These are phyloP conservation scores for Euptelea pleiosperma DNA, from an alignment of 164 flowering plant species.

Conservation along the genomic window DNA sequence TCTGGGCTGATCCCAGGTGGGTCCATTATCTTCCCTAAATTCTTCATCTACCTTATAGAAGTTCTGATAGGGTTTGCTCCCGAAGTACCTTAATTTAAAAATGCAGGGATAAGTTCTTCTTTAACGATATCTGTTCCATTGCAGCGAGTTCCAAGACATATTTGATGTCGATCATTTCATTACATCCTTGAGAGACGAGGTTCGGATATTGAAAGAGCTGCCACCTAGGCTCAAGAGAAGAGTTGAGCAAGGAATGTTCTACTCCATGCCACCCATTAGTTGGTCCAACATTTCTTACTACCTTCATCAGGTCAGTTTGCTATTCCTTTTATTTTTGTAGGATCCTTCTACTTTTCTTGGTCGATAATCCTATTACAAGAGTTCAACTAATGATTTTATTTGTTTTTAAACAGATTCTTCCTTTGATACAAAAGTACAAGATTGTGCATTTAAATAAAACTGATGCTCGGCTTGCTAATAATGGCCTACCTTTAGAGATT, in stretches of 20 bases:
- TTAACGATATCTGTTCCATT: background rate
- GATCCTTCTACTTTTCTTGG: background rate
- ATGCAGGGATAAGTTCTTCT: background rate
- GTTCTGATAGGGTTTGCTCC: too few relatives aligned
- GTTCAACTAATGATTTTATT: slow-evolving; percentile 1
- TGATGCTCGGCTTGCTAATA: slow-evolving; percentile 86
- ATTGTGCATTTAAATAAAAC: slow-evolving; percentile 83
- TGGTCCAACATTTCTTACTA: slow-evolving; percentile 91
- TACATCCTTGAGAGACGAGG: slow-evolving; percentile 82
- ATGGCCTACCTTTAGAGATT: slow-evolving; percentile 65
- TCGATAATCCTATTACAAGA: background rate
- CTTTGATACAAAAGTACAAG: slow-evolving; percentile 73
- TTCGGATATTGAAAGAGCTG: slow-evolving; percentile 71
- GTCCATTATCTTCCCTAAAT: slow-evolving; percentile 12
- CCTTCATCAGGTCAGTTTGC: slow-evolving; percentile 46
- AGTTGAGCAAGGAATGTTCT: slow-evolving; percentile 49
- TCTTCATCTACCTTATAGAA: too few relatives aligned
- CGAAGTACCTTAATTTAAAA: background rate
- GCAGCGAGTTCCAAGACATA: slow-evolving; percentile 90
- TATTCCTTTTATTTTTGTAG: background rate
- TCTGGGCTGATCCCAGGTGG: slow-evolving; percentile 95
- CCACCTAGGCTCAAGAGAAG: slow-evolving; percentile 77
- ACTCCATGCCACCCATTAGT: slow-evolving; percentile 84
- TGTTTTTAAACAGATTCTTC: slow-evolving; percentile 63
- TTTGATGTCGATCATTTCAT: slow-evolving; percentile 93